Evolutionary conservation across 208 protist species (phyloP).

Genomic region (Blechomonas ayalai): DNA sequence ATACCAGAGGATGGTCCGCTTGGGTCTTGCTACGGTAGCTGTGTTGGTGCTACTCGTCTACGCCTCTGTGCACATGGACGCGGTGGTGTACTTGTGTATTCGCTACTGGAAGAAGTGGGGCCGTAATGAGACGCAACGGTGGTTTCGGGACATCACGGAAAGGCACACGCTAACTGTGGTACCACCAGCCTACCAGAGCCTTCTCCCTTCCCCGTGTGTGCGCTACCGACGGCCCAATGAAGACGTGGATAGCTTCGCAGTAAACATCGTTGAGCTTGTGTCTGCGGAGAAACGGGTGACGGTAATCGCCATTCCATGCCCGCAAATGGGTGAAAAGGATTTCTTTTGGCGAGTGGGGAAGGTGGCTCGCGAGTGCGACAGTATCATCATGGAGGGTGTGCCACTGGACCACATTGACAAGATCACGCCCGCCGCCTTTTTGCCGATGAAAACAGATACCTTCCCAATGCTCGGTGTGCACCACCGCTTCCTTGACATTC

Average conservation of each 20-base stretch:
- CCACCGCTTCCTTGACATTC: conserved; percentile 74
- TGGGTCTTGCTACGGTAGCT: conserved; percentile 24
- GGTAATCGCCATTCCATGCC: conserved; percentile 66
- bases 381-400: conserved; percentile 64
- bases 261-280: conserved; percentile 68
- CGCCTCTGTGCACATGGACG: conserved; percentile 48
- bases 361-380: conserved; percentile 39
- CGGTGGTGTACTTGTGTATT: conserved; percentile 51
- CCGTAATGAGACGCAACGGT: conserved; percentile 37
- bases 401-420: conserved; percentile 62
- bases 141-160: conserved; percentile 50
- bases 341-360: conserved; percentile 63
- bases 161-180: conserved; percentile 59
- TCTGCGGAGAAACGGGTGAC: conserved; percentile 32
- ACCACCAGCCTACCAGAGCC: conserved; percentile 52
- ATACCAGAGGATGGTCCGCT: conserved; percentile 69
- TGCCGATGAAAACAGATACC: conserved; percentile 72
- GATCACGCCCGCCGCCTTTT: conserved; percentile 48
- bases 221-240: conserved; percentile 11
- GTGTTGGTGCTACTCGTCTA: conserved; percentile 36
- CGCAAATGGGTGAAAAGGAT: conserved; percentile 37
- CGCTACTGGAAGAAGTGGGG: conserved; percentile 31
- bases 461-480: conserved; percentile 73
- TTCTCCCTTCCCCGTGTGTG: conserved; percentile 66
- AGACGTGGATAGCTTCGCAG: conserved; percentile 20